Percentiles rank a stretch among this genome's conserved stretches.
These are phyloP conservation scores for Fusarium sp. DNA, from an alignment of 2,329 filamentous ascomycete species.

Conservation along the genomic window DNA sequence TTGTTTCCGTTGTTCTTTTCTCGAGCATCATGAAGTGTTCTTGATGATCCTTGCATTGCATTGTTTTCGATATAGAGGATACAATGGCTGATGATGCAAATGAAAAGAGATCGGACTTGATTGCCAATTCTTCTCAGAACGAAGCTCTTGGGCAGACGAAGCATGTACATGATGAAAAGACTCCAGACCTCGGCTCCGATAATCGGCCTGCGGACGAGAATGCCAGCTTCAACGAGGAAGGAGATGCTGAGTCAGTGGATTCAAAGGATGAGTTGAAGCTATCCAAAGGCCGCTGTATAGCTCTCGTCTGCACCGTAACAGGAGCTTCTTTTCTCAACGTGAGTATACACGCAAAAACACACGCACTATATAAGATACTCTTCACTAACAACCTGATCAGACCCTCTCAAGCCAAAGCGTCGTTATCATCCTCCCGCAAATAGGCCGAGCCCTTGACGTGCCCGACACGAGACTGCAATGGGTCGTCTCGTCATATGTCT, in stretches of 20 bases:
- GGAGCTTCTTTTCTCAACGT: slow-evolving; percentile 70
- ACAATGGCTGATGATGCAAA: slow-evolving; percentile 23
- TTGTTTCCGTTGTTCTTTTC: slow-evolving; percentile 17
- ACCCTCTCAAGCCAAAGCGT: slow-evolving; percentile 49
- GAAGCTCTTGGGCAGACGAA: slow-evolving; percentile 7
- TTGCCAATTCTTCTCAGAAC: slow-evolving; percentile 14
- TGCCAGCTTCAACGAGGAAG: neutral
- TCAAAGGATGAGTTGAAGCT: slow-evolving; percentile 53
- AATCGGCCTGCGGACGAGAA: neutral
- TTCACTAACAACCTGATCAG: slow-evolving; percentile 16
- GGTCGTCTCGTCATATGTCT: slow-evolving; percentile 75
- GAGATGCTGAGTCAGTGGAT: slow-evolving; percentile 35
- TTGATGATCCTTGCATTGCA: too few species aligned
- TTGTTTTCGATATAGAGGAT: neutral
- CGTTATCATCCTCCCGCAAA: slow-evolving; percentile 64
- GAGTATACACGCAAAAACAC: slow-evolving; percentile 18
- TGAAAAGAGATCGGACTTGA: slow-evolving; percentile 30
- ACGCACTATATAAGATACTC: neutral
- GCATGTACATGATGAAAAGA: slow-evolving; percentile 18
- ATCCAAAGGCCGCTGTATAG: slow-evolving; percentile 66
- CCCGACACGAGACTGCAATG: slow-evolving; percentile 72
- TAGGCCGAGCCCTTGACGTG: slow-evolving; percentile 67
- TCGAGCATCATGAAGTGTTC: neutral
- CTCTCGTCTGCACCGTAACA: slow-evolving; percentile 66
- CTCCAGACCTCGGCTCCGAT: slow-evolving; percentile 9